Evolutionary conservation across 495 filamentous ascomycete genomes (phyloP).

Genomic region (Staphylotrichum longicolle): DNA sequence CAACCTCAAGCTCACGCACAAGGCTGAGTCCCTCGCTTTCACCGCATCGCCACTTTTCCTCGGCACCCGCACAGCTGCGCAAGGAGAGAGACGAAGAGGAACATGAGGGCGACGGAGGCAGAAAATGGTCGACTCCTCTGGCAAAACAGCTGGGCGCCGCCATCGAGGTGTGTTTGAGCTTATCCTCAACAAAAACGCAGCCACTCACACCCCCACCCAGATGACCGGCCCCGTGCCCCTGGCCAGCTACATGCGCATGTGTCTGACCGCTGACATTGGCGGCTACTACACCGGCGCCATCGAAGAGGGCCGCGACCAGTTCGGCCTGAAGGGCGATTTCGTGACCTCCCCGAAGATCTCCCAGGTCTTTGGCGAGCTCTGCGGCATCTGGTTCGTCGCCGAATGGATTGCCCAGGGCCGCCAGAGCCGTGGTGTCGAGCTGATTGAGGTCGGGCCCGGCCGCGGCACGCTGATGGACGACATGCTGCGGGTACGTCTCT

Average conservation of each 20-base stretch:
- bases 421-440: slow-evolving; percentile 65
- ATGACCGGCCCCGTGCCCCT: slow-evolving; percentile 87
- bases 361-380: slow-evolving; percentile 90
- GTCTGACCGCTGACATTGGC: slow-evolving; percentile 83
- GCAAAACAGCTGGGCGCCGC: slow-evolving; percentile 80
- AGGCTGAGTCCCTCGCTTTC: background rate
- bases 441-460: slow-evolving; percentile 92
- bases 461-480: slow-evolving; percentile 97
- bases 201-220: slow-evolving; percentile 35
- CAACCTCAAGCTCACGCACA: background rate
- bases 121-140: slow-evolving; percentile 83
- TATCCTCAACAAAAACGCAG: background rate
- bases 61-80: slow-evolving; percentile 15
- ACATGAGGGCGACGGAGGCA: slow-evolving; percentile 35
- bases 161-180: slow-evolving; percentile 60
- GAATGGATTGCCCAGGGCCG: slow-evolving; percentile 93
- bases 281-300: slow-evolving; percentile 86
- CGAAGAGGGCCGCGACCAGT: slow-evolving; percentile 68
- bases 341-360: slow-evolving; percentile 97
- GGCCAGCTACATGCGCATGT: slow-evolving; percentile 97
- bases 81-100: slow-evolving; percentile 14
- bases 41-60: slow-evolving; percentile 22
- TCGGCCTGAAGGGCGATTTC: slow-evolving; percentile 89
- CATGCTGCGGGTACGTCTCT: slow-evolving; percentile 71
- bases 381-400: slow-evolving; percentile 89